Percentiles rank a stretch among this genome's conserved stretches.
These are phyloP conservation scores for Talaromyces sp. DNA, from an alignment of 2,329 filamentous ascomycete species.

Conservation along the genomic window DNA sequence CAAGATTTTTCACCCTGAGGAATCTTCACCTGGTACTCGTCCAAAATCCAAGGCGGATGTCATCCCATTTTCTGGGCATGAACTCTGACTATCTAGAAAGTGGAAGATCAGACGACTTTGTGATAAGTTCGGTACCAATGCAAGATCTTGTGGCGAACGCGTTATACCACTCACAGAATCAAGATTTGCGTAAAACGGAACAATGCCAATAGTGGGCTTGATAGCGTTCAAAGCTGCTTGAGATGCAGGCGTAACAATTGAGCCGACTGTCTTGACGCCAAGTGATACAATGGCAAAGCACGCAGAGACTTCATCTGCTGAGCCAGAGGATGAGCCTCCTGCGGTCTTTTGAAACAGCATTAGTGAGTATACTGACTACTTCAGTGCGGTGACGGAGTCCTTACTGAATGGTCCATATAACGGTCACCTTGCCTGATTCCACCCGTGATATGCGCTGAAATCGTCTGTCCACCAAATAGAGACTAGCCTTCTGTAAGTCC, in stretches of 20 bases:
- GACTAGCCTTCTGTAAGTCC: neutral
- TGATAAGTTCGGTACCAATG: neutral
- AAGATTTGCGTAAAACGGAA: neutral
- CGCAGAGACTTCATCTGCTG: neutral
- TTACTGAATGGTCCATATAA: neutral
- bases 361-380: neutral
- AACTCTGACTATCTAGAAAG: neutral
- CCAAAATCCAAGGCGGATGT: neutral
- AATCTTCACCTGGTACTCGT: neutral
- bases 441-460: neutral
- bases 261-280: neutral
- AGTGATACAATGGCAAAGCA: neutral
- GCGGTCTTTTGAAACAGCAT: neutral
- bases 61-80: neutral
- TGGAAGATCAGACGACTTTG: neutral
- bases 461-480: neutral
- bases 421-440: neutral
- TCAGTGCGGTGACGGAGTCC: accelerated
- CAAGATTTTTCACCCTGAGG: neutral
- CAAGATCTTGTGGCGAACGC: neutral
- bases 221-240: constrained; percentile 1
- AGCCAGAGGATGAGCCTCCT: neutral
- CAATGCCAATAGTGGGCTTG: neutral
- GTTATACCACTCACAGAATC: neutral
- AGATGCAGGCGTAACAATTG: neutral